Conservation (phyloP, 2,329 filamentous ascomycete species). For the Claviceps africana region DNA sequence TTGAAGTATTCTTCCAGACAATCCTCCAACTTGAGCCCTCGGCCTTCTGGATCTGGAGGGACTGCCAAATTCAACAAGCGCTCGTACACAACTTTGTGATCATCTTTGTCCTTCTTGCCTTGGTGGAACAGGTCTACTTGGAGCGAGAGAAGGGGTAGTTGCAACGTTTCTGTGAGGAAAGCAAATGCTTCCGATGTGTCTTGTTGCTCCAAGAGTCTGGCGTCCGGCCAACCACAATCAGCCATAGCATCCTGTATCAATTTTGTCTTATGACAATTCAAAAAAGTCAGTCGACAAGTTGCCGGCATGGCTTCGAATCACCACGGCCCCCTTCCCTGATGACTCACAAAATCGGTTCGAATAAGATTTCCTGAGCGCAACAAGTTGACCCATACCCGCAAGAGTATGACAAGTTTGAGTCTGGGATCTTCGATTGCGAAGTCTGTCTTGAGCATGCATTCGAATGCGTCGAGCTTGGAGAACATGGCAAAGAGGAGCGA, state of each 20-base stretch:
- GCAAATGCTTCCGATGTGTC: conserved; percentile 93
- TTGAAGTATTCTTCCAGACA: conserved; percentile 95
- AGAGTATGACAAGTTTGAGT: conserved; percentile 58
- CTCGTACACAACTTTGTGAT: conserved; percentile 92
- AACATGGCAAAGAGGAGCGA: conserved; percentile 93
- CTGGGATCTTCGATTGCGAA: conserved; percentile 54
- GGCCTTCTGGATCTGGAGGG: conserved; percentile 57
- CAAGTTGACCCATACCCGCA: conserved; percentile 90
- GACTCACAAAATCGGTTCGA: conserved; percentile 62
- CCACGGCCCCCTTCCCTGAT: not conserved
- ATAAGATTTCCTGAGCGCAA: conserved; percentile 75
- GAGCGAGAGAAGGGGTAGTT: conserved; percentile 73
- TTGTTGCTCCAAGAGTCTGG: conserved; percentile 65
- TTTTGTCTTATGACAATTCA: conserved; percentile 49
- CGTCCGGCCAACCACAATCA: conserved; percentile 80
- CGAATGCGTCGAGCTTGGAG: conserved; percentile 75
- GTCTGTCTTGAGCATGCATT: conserved; percentile 75
- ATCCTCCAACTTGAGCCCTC: conserved; percentile 68
- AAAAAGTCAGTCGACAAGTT: conserved; percentile 7
- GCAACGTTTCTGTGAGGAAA: conserved; percentile 81
- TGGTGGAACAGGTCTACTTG: conserved; percentile 94
- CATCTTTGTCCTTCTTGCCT: conserved; percentile 70
- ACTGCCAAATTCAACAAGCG: conserved; percentile 81
- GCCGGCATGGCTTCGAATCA: not conserved
- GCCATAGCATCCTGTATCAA: conserved; percentile 70